Evolutionary conservation across 1,139 yeast species (phyloP).

Genomic region (Suhomyces coccinellae): DNA sequence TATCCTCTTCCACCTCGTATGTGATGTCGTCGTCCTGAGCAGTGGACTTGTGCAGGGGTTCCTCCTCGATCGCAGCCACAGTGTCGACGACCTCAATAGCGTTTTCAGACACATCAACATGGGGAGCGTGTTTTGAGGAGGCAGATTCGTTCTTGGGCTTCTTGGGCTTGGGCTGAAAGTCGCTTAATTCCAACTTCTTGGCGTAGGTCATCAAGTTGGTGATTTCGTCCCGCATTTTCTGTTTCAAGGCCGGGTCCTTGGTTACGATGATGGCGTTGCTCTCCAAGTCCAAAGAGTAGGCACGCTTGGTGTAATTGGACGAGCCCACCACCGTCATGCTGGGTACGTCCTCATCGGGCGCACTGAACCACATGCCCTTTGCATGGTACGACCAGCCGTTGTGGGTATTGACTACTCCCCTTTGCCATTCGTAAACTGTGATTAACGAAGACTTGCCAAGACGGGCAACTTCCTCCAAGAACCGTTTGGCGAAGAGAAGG

Average conservation of each 20-base stretch:
- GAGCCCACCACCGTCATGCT: constrained; percentile 84
- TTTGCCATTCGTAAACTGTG: constrained; percentile 77
- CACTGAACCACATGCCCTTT: constrained; percentile 89
- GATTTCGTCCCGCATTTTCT: constrained; percentile 61
- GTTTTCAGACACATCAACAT: constrained; percentile 13
- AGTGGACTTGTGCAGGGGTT: constrained; percentile 7
- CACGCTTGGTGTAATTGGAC: constrained; percentile 88
- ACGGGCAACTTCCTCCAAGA: constrained; percentile 54
- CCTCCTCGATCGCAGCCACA: constrained; percentile 12
- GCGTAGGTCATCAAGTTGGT: constrained; percentile 59
- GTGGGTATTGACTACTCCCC: constrained; percentile 77
- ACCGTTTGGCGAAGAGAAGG: constrained; percentile 69
- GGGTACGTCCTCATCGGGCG: constrained; percentile 60
- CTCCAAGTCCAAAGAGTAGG: constrained; percentile 86
- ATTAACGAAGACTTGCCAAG: constrained; percentile 51
- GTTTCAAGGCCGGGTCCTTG: constrained; percentile 58
- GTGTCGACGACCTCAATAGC: constrained; percentile 17
- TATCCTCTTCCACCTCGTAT: constrained; percentile 50
- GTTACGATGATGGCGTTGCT: constrained; percentile 81
- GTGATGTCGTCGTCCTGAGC: constrained; percentile 23
- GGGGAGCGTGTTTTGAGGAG: constrained; percentile 1
- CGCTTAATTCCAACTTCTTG: constrained; percentile 50
- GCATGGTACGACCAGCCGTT: constrained; percentile 98
- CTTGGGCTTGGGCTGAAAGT: constrained; percentile 49
- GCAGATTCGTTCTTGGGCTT: not conserved